Conservation (phyloP, 176 grass and related monocot species). For the Chrysopogon serrulatus region DNA sequence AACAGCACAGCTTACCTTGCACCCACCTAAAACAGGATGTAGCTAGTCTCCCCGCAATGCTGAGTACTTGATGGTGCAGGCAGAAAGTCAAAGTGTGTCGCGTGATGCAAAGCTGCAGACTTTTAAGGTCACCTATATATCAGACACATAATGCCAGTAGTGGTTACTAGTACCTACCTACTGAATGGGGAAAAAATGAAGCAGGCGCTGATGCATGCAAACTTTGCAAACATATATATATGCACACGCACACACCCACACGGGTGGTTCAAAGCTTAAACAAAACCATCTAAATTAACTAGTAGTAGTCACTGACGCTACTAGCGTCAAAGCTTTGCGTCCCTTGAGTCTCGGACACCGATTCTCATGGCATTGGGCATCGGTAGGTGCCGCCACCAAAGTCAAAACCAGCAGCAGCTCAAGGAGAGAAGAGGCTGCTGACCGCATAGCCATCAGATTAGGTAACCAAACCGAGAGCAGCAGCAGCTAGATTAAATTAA, state of each 20-base stretch:
- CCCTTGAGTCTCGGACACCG: conserved; percentile 37
- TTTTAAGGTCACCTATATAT: conserved; percentile 4
- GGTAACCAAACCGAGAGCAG: background rate
- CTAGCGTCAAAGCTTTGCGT: conserved; percentile 23
- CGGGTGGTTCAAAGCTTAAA: background rate
- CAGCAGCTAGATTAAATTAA: background rate
- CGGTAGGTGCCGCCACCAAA: conserved; percentile 40
- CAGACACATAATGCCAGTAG: too few relatives aligned
- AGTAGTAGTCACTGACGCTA: background rate
- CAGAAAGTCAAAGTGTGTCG: conserved; percentile 16
- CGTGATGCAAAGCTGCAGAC: conserved; percentile 48
- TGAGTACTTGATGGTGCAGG: background rate
- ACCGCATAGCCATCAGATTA: background rate
- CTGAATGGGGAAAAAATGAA: background rate
- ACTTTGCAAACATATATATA: background rate
- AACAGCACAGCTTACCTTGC: background rate
- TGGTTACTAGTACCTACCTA: too few relatives aligned
- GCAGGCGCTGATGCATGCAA: conserved; percentile 9
- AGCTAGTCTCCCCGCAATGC: background rate
- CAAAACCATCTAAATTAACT: conserved; percentile 16
- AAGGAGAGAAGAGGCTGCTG: conserved; percentile 5
- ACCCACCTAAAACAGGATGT: background rate
- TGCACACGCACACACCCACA: background rate
- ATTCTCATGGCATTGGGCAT: conserved; percentile 41
- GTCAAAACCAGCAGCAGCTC: conserved; percentile 69